A percentile compares a stretch with the other conserved stretches of the same genome.
Evolutionary conservation across 2,329 filamentous ascomycete species (phyloP).

Genomic region (Talaromyces sp.): DNA sequence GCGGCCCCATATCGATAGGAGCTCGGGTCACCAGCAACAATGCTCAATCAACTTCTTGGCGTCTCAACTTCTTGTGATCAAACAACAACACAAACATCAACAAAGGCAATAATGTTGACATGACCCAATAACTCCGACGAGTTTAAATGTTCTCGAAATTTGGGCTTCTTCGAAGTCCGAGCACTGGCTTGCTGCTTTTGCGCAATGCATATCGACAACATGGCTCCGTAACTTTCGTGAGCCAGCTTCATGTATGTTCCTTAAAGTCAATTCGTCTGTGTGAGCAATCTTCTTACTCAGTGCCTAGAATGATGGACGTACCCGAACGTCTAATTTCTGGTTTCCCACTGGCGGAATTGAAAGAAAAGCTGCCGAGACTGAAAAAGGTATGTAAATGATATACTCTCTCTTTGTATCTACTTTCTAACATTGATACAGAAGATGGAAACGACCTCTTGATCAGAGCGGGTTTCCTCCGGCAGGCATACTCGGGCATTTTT

Average conservation of each 20-base stretch:
- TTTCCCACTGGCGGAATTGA: slow-evolving; percentile 66
- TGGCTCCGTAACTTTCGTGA: slow-evolving; percentile 14
- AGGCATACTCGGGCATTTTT: slow-evolving; percentile 85
- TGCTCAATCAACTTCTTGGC: not conserved
- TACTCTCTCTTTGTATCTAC: not conserved
- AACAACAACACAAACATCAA: not conserved
- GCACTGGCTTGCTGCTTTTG: slow-evolving; percentile 20
- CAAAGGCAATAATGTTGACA: not conserved
- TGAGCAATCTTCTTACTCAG: not conserved
- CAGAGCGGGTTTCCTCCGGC: slow-evolving; percentile 66
- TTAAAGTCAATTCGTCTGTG: not conserved
- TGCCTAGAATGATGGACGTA: slow-evolving; percentile 49
- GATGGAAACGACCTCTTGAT: slow-evolving; percentile 63
- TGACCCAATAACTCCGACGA: not conserved
- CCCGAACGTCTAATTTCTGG: slow-evolving; percentile 70
- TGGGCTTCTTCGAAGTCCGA: slow-evolving; percentile 18
- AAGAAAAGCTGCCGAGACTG: slow-evolving; percentile 46
- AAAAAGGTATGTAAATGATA: slow-evolving; percentile 23
- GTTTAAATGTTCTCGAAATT: slow-evolving; percentile 20
- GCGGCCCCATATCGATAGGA: slow-evolving; percentile 9
- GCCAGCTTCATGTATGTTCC: slow-evolving; percentile 32
- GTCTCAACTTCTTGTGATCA: not conserved
- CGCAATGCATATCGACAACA: slow-evolving; percentile 18
- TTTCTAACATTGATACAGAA: slow-evolving; percentile 23
- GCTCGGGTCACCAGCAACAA: slow-evolving; percentile 9